These are phyloP conservation scores for Aspergillus sp. DNA, from an alignment of 2,329 filamentous ascomycete genomes.

Conservation along the genomic window DNA sequence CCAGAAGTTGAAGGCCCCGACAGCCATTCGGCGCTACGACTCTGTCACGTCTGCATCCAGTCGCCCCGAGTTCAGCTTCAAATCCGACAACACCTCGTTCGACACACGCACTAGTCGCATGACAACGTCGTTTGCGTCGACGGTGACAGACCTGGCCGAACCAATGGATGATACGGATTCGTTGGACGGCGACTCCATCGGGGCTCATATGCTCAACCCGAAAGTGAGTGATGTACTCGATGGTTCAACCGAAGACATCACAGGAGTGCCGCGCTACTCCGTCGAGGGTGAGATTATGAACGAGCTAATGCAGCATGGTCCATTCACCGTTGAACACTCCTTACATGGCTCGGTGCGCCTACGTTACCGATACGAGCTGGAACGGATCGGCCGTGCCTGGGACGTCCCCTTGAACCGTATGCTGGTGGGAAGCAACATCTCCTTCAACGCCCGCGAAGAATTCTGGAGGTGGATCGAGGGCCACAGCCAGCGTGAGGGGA, in stretches of 20 bases:
- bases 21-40: conserved; percentile 18
- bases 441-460: conserved; percentile 25
- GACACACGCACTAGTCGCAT: conserved; percentile 11
- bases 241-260: not conserved
- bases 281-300: conserved; percentile 23
- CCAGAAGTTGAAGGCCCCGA: conserved; percentile 18
- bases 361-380: conserved; percentile 38
- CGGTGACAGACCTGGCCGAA: conserved; percentile 28
- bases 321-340: conserved; percentile 32
- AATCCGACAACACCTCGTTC: conserved; percentile 15
- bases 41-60: conserved; percentile 10
- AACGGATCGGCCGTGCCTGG: conserved; percentile 33
- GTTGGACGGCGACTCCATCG: conserved; percentile 27
- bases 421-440: conserved; percentile 24
- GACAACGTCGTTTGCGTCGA: conserved; percentile 25
- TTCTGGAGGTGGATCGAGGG: conserved; percentile 35
- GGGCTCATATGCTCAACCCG: conserved; percentile 19
- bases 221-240: conserved; percentile 15
- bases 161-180: conserved; percentile 22
- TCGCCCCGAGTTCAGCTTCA: conserved; percentile 22
- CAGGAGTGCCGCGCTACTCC: conserved; percentile 12
- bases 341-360: conserved; percentile 30
- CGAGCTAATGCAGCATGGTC: conserved; percentile 31
- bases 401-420: conserved; percentile 26
- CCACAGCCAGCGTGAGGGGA: conserved; percentile 23